Evolutionary conservation across 2,329 filamentous ascomycete species (phyloP), one percentile per base, ranked within the genome.

Genomic region (Botrytis sinoallii): DNA sequence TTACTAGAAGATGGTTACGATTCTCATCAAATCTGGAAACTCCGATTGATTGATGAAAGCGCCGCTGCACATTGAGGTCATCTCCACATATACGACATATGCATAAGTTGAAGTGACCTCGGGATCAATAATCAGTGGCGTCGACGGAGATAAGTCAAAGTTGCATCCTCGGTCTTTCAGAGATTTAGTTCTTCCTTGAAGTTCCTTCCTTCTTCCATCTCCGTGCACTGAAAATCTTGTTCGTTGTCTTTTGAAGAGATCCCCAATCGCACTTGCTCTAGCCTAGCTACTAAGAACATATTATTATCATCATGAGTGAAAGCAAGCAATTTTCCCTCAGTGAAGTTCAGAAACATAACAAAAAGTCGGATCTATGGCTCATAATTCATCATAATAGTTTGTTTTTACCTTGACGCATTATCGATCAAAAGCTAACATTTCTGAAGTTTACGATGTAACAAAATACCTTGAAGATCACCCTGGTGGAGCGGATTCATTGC

Each of bases 401-500:
- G 46, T 32, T 42, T 42, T 69, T 38, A 5, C 32, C 29, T 57
- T 14, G 29, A 44, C 1, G 7, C n/a, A 25, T n/a, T 44, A 3
- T 18, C n/a, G 4, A 38, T 60, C 59, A 46, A 60, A 52, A 55
- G 18, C 22, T 71, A 25, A 71, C 32, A 22, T 64, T 59, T 65
- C 44, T 63, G 70, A 52, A 88, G 89, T 91, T 2, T 90, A 89
- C 77, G 83, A 91, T 79, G 82, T 90, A 18, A 86, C 88, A 1
- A 84, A 85, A 61, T 91, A 90, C 75, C 75, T 88, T 1, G 81
- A 86, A 38, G 88, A 91, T 73, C 89, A 91, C 75, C 89, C 89
- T 71, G 93, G 93, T 78, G 93, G 93, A 81, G 89, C 91, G 79
- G 92, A 95, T 80, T 89, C 95, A 74, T 85, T 96, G 59, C 85